These are phyloP conservation scores for Alloteropsis angusta DNA, from an alignment of 202 grass and related monocot genomes.

Conservation along the genomic window DNA sequence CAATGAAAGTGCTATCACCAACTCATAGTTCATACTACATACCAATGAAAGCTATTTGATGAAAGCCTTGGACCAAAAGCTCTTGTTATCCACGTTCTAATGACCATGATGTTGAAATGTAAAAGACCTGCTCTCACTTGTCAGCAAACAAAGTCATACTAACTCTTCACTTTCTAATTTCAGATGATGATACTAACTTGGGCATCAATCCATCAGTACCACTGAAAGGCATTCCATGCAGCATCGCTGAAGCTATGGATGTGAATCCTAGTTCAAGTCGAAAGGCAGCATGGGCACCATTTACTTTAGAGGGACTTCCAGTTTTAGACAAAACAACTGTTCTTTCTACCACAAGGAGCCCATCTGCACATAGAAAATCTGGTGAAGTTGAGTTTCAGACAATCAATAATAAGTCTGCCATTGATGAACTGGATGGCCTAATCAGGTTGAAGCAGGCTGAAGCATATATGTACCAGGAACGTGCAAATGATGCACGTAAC, in stretches of 20 bases:
- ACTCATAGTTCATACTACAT: background rate
- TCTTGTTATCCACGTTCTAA: slow-evolving; percentile 3
- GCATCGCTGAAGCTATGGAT: slow-evolving; percentile 43
- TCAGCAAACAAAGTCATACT: slow-evolving; percentile 23
- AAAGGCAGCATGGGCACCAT: slow-evolving; percentile 37
- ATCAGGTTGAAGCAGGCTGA: slow-evolving; percentile 88
- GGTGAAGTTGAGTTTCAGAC: slow-evolving; percentile 26
- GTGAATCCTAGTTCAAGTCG: slow-evolving; percentile 49
- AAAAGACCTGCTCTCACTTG: background rate
- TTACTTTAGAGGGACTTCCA: slow-evolving; percentile 42
- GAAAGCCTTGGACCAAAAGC: background rate
- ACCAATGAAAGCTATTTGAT: background rate
- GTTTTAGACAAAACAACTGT: slow-evolving; percentile 33
- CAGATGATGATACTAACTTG: slow-evolving; percentile 56
- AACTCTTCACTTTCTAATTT: slow-evolving; percentile 30
- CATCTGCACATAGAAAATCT: slow-evolving; percentile 25
- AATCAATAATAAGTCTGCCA: slow-evolving; percentile 41
- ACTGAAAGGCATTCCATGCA: slow-evolving; percentile 53
- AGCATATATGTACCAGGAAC: slow-evolving; percentile 86
- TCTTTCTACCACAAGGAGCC: slow-evolving; percentile 23
- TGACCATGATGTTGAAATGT: background rate
- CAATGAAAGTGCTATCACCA: background rate
- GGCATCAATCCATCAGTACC: slow-evolving; percentile 42
- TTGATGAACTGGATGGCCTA: slow-evolving; percentile 71
- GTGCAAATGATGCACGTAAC: slow-evolving; percentile 66